A percentile compares a stretch with the other conserved stretches of the same genome.
Conservation (phyloP, 2,329 filamentous ascomycete species). For the Colletotrichum sp. region DNA sequence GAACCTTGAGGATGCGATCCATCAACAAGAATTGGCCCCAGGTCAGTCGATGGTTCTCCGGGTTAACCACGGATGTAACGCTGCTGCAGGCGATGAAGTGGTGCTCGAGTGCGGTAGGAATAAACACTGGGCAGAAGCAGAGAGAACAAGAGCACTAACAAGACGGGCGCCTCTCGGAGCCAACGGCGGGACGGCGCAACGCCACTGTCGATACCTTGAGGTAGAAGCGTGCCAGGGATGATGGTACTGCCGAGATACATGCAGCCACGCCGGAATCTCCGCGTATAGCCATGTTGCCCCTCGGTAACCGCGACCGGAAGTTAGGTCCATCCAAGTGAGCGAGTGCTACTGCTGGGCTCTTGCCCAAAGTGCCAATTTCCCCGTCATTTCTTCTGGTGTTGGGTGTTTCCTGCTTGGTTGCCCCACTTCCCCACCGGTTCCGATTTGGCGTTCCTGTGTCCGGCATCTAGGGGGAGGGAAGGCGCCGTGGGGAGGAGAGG, state of each 20-base stretch:
- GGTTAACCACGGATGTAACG: conserved; percentile 1
- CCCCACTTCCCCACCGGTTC: conserved; percentile 18
- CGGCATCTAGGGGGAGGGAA: not conserved
- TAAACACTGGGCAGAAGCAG: not conserved
- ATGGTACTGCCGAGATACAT: conserved; percentile 10
- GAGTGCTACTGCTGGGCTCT: not conserved
- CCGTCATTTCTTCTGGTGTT: not conserved
- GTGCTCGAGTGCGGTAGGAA: not conserved
- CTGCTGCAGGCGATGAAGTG: not conserved
- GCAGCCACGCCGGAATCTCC: conserved; percentile 4
- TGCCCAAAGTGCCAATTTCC: not conserved
- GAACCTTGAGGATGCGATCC: not conserved
- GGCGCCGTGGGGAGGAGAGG: not conserved
- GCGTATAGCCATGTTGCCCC: not conserved
- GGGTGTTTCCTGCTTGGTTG: not conserved
- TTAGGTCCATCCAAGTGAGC: not conserved
- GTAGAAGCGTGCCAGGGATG: not conserved
- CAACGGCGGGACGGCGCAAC: conserved; percentile 4
- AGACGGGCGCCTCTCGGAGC: not conserved
- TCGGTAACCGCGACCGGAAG: not conserved
- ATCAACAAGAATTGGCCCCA: not conserved
- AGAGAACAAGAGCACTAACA: not conserved
- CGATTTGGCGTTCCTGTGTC: not conserved
- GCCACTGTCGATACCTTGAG: not conserved
- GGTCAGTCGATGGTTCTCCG: not conserved